These are phyloP conservation scores for Handroanthus guayacan DNA, from an alignment of 257 asterid genomes.

Conservation along the genomic window DNA sequence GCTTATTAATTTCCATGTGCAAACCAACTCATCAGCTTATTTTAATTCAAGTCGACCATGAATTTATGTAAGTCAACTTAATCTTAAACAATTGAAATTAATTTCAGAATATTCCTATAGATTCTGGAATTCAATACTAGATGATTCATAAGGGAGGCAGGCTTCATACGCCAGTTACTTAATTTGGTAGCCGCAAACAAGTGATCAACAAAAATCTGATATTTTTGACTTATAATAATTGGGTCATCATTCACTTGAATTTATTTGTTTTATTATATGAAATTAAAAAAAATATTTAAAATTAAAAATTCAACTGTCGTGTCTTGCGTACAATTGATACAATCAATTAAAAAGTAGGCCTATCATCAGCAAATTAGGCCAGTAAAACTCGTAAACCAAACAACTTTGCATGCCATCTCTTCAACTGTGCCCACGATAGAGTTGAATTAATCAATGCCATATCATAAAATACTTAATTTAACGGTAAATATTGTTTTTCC, in stretches of 20 bases:
- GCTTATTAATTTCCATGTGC: no score
- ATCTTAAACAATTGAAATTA: background rate
- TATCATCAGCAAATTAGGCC: constrained; percentile 10
- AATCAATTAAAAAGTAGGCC: constrained; percentile 34
- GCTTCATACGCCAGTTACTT: constrained; percentile 13
- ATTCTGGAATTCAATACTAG: constrained; percentile 30
- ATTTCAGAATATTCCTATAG: background rate
- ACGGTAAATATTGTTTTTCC: no score
- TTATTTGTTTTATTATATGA: no score
- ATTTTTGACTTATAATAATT: constrained; percentile 8
- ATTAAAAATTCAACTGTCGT: no score
- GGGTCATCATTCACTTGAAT: constrained; percentile 3
- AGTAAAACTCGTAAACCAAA: no score
- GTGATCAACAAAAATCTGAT: constrained; percentile 8
- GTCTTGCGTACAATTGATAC: background rate
- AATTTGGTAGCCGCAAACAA: constrained; percentile 24
- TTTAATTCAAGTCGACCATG: background rate
- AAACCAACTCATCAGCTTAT: no score
- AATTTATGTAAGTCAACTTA: background rate
- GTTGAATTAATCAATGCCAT: no score
- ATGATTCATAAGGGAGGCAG: background rate
- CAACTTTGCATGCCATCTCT: no score
- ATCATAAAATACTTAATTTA: no score
- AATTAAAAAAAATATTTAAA: no score
- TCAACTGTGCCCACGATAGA: no score